Evolutionary conservation across 75 land plant genomes (phyloP).

Genomic region (Pseudotsuga menziesii): DNA sequence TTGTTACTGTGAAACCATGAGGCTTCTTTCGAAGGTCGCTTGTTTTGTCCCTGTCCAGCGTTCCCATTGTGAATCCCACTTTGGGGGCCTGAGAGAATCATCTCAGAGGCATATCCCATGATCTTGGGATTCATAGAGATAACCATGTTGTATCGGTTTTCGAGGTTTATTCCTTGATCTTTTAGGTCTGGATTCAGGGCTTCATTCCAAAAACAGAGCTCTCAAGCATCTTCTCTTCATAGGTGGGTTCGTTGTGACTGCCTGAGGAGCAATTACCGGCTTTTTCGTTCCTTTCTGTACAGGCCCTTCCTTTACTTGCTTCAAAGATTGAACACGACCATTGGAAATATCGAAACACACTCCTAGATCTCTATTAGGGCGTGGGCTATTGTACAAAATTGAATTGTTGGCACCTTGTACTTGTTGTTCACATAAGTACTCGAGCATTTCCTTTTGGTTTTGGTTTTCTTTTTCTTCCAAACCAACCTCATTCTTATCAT

Average conservation of each 20-base stretch:
- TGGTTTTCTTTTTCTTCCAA: no score
- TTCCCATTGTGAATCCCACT: no score
- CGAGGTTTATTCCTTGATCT: no score
- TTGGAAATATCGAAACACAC: slow-evolving; percentile 19
- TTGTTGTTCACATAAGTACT: slow-evolving; percentile 34
- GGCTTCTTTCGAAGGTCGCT: no score
- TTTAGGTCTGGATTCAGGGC: slow-evolving; percentile 10
- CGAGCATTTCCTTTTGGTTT: slow-evolving; percentile 1
- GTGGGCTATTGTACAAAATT: slow-evolving; percentile 25
- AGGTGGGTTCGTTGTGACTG: slow-evolving; percentile 21
- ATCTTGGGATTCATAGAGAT: no score
- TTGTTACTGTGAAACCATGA: no score
- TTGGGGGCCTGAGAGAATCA: no score
- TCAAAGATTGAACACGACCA: no score
- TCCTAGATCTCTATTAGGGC: slow-evolving; percentile 33
- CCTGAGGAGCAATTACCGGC: neutral
- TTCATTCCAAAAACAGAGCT: slow-evolving; percentile 46
- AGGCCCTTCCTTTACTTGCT: neutral
- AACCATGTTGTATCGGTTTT: no score
- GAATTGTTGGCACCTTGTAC: slow-evolving; percentile 46
- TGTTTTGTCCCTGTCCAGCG: no score
- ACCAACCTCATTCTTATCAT: slow-evolving; percentile 3
- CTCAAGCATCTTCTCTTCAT: slow-evolving; percentile 47
- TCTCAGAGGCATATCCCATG: no score
- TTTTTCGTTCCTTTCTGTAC: neutral